Evolutionary conservation across 352 stramenopile species (phyloP), one percentile per base, ranked within the genome.

Genomic region (Phytophthora uliginosa): DNA sequence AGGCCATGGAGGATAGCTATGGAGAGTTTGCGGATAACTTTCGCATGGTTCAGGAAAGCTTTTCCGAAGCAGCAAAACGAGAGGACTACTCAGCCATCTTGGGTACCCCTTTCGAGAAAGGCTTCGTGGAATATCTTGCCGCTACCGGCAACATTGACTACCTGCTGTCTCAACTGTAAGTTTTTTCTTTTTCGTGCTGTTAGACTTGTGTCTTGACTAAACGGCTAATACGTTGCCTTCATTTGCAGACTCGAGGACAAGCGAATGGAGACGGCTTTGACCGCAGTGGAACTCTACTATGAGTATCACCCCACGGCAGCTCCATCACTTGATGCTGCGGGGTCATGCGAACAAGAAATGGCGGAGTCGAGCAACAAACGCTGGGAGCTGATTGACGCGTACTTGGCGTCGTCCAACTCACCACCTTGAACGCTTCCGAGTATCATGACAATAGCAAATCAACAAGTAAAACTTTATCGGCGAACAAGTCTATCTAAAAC

Each of bases 51-150:
- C 83, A 89, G 61, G 68, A 55, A 22, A 67, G 68, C 10, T 88
- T 90, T 52, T 60, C 48, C 15, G 69, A 88, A 70, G 79, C 78
- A 26, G 53, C 53, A 26, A 77, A 74, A 54, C 77, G 77, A 47
- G 34, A 73, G 22, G 73, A 72, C 7, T 71, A 83, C 40, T 33
- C 52, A 1, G 56, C 26, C 3, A 76, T 82, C 15, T 50, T 88
- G 24, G 52, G 52, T 26, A 84, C 77, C 36, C 66, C 79, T 22
- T 87, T 89, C 12, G 76, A 90, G 59, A 22, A 66, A 47, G 73
- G 59, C 5, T 90, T 89, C 51, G 48, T 90, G 13, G 77, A 89
- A 53, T 89, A 84, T 50, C 48, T 88, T 13, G 81, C 83, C 18
- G 79, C 79, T 10, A 86, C 65, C 18, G 56, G 48, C 26, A 59